Percentiles rank a stretch among this genome's conserved stretches.
These are phyloP conservation scores for Glaciozyma martinii DNA, from an alignment of 768 basidiomycete species.

Conservation along the genomic window DNA sequence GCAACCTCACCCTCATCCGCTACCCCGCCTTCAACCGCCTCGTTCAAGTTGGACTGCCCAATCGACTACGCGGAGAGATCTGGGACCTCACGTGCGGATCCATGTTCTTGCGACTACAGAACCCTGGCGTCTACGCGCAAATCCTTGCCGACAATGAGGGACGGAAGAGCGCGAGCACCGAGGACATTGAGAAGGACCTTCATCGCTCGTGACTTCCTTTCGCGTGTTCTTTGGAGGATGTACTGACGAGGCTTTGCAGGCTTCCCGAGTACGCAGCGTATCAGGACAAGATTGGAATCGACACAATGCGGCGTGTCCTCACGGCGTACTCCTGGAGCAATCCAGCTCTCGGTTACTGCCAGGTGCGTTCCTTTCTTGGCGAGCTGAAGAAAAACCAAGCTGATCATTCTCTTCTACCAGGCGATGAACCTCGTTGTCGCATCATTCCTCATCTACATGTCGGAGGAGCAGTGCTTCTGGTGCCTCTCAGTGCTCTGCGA, in stretches of 20 bases:
- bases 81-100: conserved; percentile 98
- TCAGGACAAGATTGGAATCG: conserved; percentile 79
- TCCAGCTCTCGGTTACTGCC: conserved; percentile 45
- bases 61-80: conserved; percentile 86
- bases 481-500: conserved; percentile 88
- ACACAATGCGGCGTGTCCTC: conserved; percentile 72
- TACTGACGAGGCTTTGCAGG: conserved; percentile 42
- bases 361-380: conserved; percentile 5
- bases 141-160: conserved; percentile 70
- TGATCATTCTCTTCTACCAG: conserved; percentile 45
- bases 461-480: conserved; percentile 98
- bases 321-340: conserved; percentile 95
- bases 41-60: conserved; percentile 92
- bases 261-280: conserved; percentile 95
- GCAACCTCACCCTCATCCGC: conserved; percentile 86
- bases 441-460: conserved; percentile 96
- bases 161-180: conserved; percentile 74
- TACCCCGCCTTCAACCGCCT: conserved; percentile 97
- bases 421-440: conserved; percentile 98
- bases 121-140: conserved; percentile 70
- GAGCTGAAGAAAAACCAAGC: neutral
- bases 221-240: neutral
- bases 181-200: conserved; percentile 97
- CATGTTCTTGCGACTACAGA: conserved; percentile 74
- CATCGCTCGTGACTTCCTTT: conserved; percentile 50